Percentiles rank a stretch among this genome's conserved stretches.
These are phyloP conservation scores for Acanthamoeba sp. DNA, from an alignment of 208 protist species.

Conservation along the genomic window DNA sequence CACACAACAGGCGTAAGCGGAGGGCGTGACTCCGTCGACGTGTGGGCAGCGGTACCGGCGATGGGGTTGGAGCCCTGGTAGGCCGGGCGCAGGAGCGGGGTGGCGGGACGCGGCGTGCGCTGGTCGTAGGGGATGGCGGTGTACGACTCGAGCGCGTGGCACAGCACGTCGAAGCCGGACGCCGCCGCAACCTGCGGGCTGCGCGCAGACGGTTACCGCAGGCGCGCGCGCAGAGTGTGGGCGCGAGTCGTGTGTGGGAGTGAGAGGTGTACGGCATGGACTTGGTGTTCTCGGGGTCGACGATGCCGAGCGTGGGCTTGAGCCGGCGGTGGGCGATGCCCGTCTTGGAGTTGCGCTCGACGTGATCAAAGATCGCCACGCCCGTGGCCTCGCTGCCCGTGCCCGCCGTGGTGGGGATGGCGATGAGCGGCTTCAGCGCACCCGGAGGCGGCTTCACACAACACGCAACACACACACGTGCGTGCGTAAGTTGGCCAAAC, in stretches of 20 bases:
- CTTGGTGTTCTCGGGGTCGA: conserved; percentile 78
- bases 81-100: conserved; percentile 74
- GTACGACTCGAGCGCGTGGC: conserved; percentile 84
- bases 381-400: conserved; percentile 82
- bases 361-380: conserved; percentile 81
- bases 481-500: background rate
- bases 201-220: background rate
- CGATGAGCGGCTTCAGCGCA: conserved; percentile 80
- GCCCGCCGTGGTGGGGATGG: conserved; percentile 81
- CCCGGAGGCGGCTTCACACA: conserved; percentile 57
- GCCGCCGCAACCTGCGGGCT: conserved; percentile 60
- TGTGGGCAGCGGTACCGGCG: no score
- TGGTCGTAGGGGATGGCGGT: conserved; percentile 81
- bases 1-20: no score
- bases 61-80: conserved; percentile 82
- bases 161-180: conserved; percentile 81
- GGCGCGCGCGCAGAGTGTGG: background rate
- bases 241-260: background rate
- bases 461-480: background rate
- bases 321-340: conserved; percentile 80
- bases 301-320: conserved; percentile 78
- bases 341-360: conserved; percentile 77
- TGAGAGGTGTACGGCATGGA: conserved; percentile 36
- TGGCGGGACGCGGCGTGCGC: conserved; percentile 69
- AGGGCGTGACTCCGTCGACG: no score